Conservation (phyloP, 495 filamentous ascomycete species). For the Tetracladium marchalianum region DNA sequence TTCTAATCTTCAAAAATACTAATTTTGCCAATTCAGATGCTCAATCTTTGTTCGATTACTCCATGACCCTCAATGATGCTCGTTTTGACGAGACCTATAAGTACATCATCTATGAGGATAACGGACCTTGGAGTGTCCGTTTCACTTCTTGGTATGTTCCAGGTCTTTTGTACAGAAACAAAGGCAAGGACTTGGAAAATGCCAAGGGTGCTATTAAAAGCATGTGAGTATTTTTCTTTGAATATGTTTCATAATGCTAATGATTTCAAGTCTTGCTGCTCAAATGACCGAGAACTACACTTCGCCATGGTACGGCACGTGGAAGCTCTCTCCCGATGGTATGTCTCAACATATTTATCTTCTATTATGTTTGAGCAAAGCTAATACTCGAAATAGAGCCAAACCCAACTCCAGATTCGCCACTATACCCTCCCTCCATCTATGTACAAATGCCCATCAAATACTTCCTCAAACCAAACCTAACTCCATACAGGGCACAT, state of each 20-base stretch:
- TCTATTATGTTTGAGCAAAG: background rate
- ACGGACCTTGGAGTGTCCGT: conserved; percentile 23
- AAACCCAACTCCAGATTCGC: conserved; percentile 20
- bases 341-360: background rate
- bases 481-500: conserved; percentile 11
- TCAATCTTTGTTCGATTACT: conserved; percentile 22
- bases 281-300: conserved; percentile 20
- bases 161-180: conserved; percentile 21
- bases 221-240: conserved; percentile 11
- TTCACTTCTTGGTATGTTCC: conserved; percentile 26
- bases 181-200: conserved; percentile 20
- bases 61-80: conserved; percentile 22
- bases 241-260: background rate
- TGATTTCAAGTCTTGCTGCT: conserved; percentile 9
- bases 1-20: conserved; percentile 5
- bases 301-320: conserved; percentile 24
- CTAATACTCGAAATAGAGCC: conserved; percentile 7
- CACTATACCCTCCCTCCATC: conserved; percentile 21
- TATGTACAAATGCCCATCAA: conserved; percentile 12
- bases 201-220: conserved; percentile 22
- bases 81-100: conserved; percentile 25
- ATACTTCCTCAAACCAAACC: background rate
- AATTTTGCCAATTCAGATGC: conserved; percentile 11
- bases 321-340: conserved; percentile 23
- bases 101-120: conserved; percentile 21